phyloP scores from a whole-genome alignment of 2,329 filamentous ascomycete species.

The Venturia carpophila region DNA sequence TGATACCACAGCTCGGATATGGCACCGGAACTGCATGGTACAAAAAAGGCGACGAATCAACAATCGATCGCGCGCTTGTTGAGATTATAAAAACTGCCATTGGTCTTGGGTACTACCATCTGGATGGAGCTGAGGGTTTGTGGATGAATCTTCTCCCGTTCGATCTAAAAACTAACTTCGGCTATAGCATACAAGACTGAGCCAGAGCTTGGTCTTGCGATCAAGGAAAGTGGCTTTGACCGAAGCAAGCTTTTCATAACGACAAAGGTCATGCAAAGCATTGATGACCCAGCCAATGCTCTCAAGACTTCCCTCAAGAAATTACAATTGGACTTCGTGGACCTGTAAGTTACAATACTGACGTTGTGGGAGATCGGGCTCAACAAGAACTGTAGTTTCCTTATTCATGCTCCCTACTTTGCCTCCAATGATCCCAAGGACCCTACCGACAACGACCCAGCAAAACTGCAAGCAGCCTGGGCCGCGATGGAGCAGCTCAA shows the following conservation, averaged over 20 bases:
- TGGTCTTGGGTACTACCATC: conserved; percentile 60
- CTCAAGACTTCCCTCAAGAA: conserved; percentile 52
- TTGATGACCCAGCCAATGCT: conserved; percentile 48
- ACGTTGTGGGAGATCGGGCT: background rate
- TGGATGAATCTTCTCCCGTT: background rate
- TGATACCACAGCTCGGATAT: conserved; percentile 53
- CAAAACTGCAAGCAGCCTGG: conserved; percentile 51
- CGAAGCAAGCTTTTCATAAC: conserved; percentile 44
- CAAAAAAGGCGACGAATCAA: conserved; percentile 39
- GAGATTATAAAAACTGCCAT: conserved; percentile 56
- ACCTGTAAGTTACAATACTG: conserved; percentile 40
- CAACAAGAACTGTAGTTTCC: conserved; percentile 37
- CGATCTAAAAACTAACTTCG: background rate
- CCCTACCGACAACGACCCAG: conserved; percentile 28
- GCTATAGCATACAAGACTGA: conserved; percentile 43
- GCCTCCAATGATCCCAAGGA: conserved; percentile 37
- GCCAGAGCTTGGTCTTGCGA: conserved; percentile 41
- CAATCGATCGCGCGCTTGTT: conserved; percentile 50
- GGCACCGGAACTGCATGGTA: conserved; percentile 66
- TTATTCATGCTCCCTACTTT: conserved; percentile 56
- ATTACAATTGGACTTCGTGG: conserved; percentile 53
- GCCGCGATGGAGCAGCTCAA: conserved; percentile 52
- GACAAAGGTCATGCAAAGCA: conserved; percentile 50
- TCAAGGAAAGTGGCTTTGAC: conserved; percentile 38
- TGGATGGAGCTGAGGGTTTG: conserved; percentile 65